Evolutionary conservation across 176 grass and related monocot genomes (phyloP).

Genomic region (Areca catechu): DNA sequence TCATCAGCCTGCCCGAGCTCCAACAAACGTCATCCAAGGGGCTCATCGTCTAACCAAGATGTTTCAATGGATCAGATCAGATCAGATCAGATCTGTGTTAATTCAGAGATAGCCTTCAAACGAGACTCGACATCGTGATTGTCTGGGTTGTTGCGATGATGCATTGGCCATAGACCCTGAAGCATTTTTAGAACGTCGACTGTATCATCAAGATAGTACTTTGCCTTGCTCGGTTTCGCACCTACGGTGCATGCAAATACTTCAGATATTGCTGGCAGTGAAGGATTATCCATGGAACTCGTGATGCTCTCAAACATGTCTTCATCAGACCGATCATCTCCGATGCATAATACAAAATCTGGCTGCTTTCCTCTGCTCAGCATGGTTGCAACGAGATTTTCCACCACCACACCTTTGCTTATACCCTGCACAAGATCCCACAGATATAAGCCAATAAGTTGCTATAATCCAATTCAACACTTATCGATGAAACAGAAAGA

Average conservation of each 20-base stretch:
- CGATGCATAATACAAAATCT: slow-evolving; percentile 81
- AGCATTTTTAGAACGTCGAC: slow-evolving; percentile 92
- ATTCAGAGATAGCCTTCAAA: slow-evolving; percentile 66
- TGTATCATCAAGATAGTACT: slow-evolving; percentile 92
- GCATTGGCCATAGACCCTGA: slow-evolving; percentile 51
- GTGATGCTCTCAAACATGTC: slow-evolving; percentile 99
- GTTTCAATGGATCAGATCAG: too few relatives aligned
- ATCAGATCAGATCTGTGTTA: too few relatives aligned
- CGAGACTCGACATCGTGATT: slow-evolving; percentile 33
- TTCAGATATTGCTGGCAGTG: slow-evolving; percentile 44
- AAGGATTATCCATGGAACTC: slow-evolving; percentile 35
- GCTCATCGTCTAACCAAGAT: too few relatives aligned
- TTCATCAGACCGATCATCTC: slow-evolving; percentile 88
- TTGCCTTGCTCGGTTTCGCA: slow-evolving; percentile 96
- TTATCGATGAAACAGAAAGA: too few relatives aligned
- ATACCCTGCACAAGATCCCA: slow-evolving; percentile 52
- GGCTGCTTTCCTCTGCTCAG: slow-evolving; percentile 31
- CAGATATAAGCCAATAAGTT: slow-evolving; percentile 1
- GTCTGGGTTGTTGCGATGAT: slow-evolving; percentile 7
- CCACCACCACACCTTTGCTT: slow-evolving; percentile 81
- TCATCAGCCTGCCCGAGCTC: too few relatives aligned
- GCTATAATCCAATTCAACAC: not conserved
- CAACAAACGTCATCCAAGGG: too few relatives aligned
- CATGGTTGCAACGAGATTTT: slow-evolving; percentile 56
- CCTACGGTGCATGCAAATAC: slow-evolving; percentile 96